Conservation (phyloP, 1,284 basidiomycete genomes). For the Athelia sp. region DNA sequence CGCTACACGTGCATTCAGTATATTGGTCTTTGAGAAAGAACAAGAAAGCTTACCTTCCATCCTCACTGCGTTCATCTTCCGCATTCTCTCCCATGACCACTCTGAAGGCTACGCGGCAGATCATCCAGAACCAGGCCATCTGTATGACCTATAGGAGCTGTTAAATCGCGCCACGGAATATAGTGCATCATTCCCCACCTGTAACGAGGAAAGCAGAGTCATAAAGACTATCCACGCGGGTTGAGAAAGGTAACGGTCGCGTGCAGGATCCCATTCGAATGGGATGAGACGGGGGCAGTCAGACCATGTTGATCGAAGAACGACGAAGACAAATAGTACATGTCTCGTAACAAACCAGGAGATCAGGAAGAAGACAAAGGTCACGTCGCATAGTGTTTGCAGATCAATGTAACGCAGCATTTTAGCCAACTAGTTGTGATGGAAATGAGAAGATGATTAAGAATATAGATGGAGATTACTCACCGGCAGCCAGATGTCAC, state of each 20-base stretch:
- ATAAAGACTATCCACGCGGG: slow-evolving; percentile 47
- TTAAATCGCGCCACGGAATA: slow-evolving; percentile 5
- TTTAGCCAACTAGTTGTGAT: slow-evolving; percentile 69
- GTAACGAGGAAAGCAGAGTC: slow-evolving; percentile 53
- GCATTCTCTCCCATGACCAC: slow-evolving; percentile 78
- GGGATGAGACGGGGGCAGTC: slow-evolving; percentile 46
- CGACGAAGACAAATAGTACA: slow-evolving; percentile 60
- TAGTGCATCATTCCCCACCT: slow-evolving; percentile 38
- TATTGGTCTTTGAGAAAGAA: slow-evolving; percentile 4
- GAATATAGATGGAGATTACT: slow-evolving; percentile 25
- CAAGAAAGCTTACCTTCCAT: slow-evolving; percentile 53
- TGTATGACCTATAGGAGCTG: slow-evolving; percentile 55
- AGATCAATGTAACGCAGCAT: slow-evolving; percentile 85
- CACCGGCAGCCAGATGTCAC: slow-evolving; percentile 89
- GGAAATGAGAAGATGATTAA: slow-evolving; percentile 5
- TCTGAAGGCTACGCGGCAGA: slow-evolving; percentile 75
- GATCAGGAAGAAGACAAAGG: slow-evolving; percentile 79
- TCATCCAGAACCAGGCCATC: slow-evolving; percentile 83
- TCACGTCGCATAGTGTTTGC: slow-evolving; percentile 66
- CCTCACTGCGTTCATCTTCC: slow-evolving; percentile 83
- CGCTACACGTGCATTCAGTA: slow-evolving; percentile 5
- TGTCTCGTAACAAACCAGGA: slow-evolving; percentile 91
- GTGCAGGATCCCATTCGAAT: slow-evolving; percentile 55
- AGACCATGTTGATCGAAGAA: slow-evolving; percentile 57
- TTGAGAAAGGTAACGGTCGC: slow-evolving; percentile 52